Conservation (phyloP, 768 basidiomycete species). For the Trametes cubensis region DNA sequence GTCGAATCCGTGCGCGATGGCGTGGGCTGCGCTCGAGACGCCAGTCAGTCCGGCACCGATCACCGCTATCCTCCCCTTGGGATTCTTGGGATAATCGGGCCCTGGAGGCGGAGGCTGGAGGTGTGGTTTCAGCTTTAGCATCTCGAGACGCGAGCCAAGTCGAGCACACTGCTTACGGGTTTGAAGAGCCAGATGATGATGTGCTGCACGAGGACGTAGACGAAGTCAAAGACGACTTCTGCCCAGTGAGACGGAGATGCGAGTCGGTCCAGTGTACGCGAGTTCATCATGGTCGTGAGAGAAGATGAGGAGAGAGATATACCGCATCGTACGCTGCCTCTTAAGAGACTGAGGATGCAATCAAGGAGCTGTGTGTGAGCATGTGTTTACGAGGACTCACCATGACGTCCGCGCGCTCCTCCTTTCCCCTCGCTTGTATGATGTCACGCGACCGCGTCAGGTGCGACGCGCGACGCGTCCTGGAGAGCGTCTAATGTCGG, state of each 20-base stretch:
- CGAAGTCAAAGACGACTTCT: slow-evolving; percentile 24
- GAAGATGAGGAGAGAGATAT: not conserved
- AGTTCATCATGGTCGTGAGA: not conserved
- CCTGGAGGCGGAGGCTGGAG: slow-evolving; percentile 27
- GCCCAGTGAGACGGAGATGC: slow-evolving; percentile 19
- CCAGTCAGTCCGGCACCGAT: slow-evolving; percentile 56
- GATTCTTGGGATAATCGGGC: slow-evolving; percentile 15
- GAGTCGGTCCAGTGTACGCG: not conserved
- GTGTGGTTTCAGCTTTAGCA: not conserved
- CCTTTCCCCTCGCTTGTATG: no score
- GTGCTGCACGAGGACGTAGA: slow-evolving; percentile 41
- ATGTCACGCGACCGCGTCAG: no score
- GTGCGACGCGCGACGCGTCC: no score
- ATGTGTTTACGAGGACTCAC: no score
- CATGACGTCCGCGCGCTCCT: no score
- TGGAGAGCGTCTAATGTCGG: no score
- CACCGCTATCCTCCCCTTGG: slow-evolving; percentile 47
- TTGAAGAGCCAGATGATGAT: slow-evolving; percentile 46
- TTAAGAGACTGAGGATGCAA: no score
- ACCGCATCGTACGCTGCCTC: no score
- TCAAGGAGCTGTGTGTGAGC: no score
- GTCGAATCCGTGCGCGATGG: slow-evolving; percentile 54
- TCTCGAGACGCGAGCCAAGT: not conserved
- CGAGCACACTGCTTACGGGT: slow-evolving; percentile 31
- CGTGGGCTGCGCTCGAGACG: slow-evolving; percentile 55